These are phyloP conservation scores for Trichophaea hybrida DNA, from an alignment of 2,329 filamentous ascomycete genomes.

Conservation along the genomic window DNA sequence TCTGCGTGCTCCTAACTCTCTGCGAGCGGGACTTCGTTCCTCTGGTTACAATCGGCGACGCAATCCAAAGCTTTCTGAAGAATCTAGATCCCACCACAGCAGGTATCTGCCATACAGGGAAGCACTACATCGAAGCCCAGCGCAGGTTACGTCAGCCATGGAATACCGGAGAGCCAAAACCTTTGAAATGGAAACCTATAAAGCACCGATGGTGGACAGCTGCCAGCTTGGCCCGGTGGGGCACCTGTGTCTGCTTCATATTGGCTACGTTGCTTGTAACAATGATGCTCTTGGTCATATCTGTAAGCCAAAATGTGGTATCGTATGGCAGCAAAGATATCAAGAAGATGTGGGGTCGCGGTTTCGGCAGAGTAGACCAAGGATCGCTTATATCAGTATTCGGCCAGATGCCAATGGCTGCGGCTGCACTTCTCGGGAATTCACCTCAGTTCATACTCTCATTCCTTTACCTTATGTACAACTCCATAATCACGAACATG, in stretches of 20 bases:
- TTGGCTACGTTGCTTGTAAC: background rate
- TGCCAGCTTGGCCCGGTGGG: slow-evolving; percentile 1
- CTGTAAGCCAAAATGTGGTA: background rate
- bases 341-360: background rate
- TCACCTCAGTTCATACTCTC: slow-evolving; percentile 37
- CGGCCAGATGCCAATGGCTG: background rate
- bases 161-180: background rate
- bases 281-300: background rate
- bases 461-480: slow-evolving; percentile 36
- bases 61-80: slow-evolving; percentile 27
- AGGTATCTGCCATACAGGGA: slow-evolving; percentile 24
- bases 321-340: background rate
- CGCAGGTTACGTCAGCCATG: background rate
- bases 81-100: slow-evolving; percentile 24
- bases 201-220: background rate
- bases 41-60: slow-evolving; percentile 27
- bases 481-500: slow-evolving; percentile 36
- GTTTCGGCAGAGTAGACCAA: slow-evolving; percentile 6
- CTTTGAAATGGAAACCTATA: background rate
- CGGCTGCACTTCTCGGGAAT: slow-evolving; percentile 34
- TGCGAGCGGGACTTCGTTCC: background rate
- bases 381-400: background rate
- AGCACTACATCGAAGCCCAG: background rate
- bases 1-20: background rate
- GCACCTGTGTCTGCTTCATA: background rate